Evolutionary conservation across 805 yeast species (phyloP), one percentile per base, ranked within the genome.

Genomic region (Cyberlindnera mississippiensis): DNA sequence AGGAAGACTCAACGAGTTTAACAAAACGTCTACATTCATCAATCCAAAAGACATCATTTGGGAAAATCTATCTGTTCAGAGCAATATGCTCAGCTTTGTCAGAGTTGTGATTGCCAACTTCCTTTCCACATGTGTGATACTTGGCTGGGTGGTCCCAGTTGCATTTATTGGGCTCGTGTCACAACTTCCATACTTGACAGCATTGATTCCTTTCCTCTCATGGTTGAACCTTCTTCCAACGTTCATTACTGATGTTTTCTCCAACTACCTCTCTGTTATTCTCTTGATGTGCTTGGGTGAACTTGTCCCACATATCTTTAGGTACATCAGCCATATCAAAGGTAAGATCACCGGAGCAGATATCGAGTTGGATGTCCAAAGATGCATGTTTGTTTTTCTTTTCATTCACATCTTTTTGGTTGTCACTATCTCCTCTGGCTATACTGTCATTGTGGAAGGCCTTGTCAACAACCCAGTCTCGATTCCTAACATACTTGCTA

Each of bases 401-500:
- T 88, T 85, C 57, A 78, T 89, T 38, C 96, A 90, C 52, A 75
- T 88, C 32, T 89, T 90, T 51, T 61, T 90, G 34, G 91, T 89
- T 19, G 88, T 89, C 2, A 84, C 96, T 0, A 74, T 89, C 28
- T 86, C 95, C 52, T 82, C 93, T 0, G 90, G 96, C 20, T 61
- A 85, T 4, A 74, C 83, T 2, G 78, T 76, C 7, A 69, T 86
- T 0, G 60, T 83, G 33, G 78, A 79, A 47, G 79, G 76, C 42
- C 62, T 83, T 5, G 61, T 85, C 6, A 78, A 75, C 45, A 81
- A 76, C 50, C 96, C 96, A 1, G 76, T 80, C 0, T 76, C 86
- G 0, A 75, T 85, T 11, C 88, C 93, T 1, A 68, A 77, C 6
- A 61, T 86, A 40, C 67, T 88, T 18, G 96, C 96, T 0, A 72